Conservation (phyloP, 176 grass and related monocot species). For the Zoysia pacifica region DNA sequence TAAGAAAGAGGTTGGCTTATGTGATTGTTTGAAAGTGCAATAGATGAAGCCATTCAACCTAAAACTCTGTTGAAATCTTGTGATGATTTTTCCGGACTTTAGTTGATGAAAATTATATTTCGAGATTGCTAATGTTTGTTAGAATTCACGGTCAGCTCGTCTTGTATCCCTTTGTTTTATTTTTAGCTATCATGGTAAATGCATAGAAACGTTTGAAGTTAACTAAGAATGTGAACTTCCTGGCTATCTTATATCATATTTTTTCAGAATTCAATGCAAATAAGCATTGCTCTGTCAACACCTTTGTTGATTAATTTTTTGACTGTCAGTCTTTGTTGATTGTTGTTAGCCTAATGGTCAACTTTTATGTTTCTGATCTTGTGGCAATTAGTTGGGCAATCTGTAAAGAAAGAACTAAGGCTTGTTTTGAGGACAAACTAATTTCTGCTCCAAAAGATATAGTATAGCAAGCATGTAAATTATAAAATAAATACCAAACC, state of each 20-base stretch:
- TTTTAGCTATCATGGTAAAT: neutral
- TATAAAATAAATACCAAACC: no score
- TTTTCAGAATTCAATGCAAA: neutral
- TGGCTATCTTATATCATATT: neutral
- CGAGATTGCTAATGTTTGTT: neutral
- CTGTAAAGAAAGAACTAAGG: no score
- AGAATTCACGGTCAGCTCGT: neutral
- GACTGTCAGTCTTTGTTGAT: neutral
- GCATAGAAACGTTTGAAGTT: neutral
- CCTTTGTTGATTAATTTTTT: no score
- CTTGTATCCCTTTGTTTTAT: neutral
- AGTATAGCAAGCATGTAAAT: no score
- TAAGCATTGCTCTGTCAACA: neutral
- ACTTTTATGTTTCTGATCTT: no score
- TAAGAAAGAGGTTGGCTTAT: slow-evolving; percentile 50
- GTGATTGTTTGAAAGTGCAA: neutral
- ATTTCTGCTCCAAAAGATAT: no score
- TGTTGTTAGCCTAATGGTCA: neutral
- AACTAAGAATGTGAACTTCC: no score
- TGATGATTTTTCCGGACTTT: neutral
- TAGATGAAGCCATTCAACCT: neutral
- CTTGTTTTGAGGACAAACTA: no score
- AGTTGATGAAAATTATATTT: neutral
- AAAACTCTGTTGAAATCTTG: neutral
- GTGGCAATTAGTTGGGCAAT: no score